Evolutionary conservation across 176 grass and related monocot genomes (phyloP), one percentile per base, ranked within the genome.

Genomic region (Ensete ventricosum): DNA sequence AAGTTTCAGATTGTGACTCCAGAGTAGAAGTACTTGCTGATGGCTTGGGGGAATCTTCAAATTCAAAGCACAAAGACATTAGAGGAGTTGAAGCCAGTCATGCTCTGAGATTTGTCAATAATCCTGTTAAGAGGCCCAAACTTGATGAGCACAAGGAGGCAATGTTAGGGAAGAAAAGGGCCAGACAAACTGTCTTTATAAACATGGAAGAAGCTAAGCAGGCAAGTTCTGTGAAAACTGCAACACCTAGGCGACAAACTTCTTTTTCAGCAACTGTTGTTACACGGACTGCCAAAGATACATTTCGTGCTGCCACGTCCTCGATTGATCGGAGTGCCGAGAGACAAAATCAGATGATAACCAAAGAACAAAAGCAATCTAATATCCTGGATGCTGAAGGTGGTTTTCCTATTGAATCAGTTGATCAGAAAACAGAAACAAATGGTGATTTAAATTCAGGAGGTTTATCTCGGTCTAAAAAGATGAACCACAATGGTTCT

Each of bases 131-230:
- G 82, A 90, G 91, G 78, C 82, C 84, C 2, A 95, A 88, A 83
- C 69, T 99, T 55, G 87, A 99, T 52, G 96, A 89, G 49, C 91
- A 95, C 50, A 99, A 99, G 79, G 96, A 83, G 63, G 88, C 86
- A 69, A 99, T 94, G 96, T 72, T 99, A 67, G 96, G 96, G 69
- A 99, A 95, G 84, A 99, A 87, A 69, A 83, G 96, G 62, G 86
- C 88, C 9, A 93, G 96, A 54, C 84, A 99, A 53, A 99, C 88
- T 43, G 86, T 99, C 12, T 99, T 99, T 72, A 99, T 99, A 75
- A 92, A 95, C 62, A 88, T 99, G 69, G 96, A 99, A 27, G 96
- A 99, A 81, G 96, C 87, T 9, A 99, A 95, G 81, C 96, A 99
- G 89, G 96, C 88, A 29, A 86, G 90, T 73, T 84, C 86, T 21